phyloP scores from a whole-genome alignment of 768 basidiomycete genomes.

The Naganishia randhawae region DNA sequence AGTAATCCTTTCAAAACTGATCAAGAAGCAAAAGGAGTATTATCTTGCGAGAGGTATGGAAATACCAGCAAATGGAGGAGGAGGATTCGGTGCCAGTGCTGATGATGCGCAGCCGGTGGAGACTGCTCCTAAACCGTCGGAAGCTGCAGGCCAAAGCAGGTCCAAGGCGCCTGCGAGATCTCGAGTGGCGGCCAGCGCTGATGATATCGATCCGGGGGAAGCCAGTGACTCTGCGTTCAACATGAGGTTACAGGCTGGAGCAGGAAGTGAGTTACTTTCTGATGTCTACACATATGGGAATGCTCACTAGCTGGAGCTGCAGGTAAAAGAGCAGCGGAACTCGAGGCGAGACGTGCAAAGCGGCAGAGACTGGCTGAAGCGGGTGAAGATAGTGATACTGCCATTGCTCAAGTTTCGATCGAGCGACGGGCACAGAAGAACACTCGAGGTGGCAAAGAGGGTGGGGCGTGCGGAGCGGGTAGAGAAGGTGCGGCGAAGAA shows the following conservation, averaged over 20 bases:
- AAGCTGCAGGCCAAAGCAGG: neutral
- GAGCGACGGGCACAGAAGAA: conserved; percentile 4
- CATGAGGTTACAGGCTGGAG: conserved; percentile 12
- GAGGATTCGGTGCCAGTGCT: neutral
- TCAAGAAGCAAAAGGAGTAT: conserved; percentile 39
- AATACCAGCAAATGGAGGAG: conserved; percentile 35
- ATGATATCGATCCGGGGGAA: neutral
- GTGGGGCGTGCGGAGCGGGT: too few relatives aligned
- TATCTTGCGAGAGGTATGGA: conserved; percentile 32
- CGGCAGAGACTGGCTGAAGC: neutral
- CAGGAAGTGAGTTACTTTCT: conserved; percentile 8
- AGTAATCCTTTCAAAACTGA: conserved; percentile 38
- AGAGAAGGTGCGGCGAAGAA: conserved; percentile 8
- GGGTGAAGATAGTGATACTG: neutral
- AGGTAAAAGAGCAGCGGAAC: conserved; percentile 5
- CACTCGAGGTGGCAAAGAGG: conserved; percentile 16
- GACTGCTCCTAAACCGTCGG: neutral
- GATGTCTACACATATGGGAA: neutral
- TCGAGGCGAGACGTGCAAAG: neutral
- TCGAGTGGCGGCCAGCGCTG: conserved; percentile 4
- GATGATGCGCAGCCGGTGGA: neutral
- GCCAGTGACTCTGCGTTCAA: neutral
- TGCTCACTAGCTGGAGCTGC: neutral
- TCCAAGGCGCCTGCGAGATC: neutral
- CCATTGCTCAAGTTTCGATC: neutral